Evolutionary conservation across 805 yeast genomes (phyloP).

Genomic region (Dipodascopsis uninucleata): DNA sequence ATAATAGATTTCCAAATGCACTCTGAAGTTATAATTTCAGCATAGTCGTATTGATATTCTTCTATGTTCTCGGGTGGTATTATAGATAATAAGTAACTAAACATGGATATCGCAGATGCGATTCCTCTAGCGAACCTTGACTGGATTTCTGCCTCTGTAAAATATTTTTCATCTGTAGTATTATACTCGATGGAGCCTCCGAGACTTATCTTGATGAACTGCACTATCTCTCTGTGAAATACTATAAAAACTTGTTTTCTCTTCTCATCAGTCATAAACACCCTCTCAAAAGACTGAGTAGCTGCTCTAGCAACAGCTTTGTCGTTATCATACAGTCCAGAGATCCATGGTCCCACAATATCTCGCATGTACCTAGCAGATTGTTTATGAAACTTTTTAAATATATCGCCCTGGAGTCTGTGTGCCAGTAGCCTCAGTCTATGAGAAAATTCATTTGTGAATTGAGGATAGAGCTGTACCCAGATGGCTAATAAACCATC

Average conservation of each 20-base stretch:
- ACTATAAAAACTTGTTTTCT: conserved; percentile 58
- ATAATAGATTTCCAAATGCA: conserved; percentile 20
- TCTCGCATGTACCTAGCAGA: conserved; percentile 66
- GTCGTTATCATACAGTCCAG: conserved; percentile 71
- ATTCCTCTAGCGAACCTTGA: conserved; percentile 15
- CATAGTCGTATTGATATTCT: conserved; percentile 19
- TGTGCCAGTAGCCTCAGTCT: conserved; percentile 61
- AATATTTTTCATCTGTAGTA: conserved; percentile 19
- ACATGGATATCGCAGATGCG: conserved; percentile 15
- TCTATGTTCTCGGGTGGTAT: conserved; percentile 15
- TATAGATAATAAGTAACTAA: conserved; percentile 7
- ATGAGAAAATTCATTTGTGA: conserved; percentile 68
- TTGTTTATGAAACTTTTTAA: conserved; percentile 49
- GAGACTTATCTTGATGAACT: conserved; percentile 43
- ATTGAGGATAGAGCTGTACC: conserved; percentile 75
- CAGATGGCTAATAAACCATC: conserved; percentile 61
- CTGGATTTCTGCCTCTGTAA: conserved; percentile 16
- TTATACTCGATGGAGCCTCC: neutral
- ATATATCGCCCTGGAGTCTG: conserved; percentile 56
- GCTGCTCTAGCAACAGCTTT: conserved; percentile 54
- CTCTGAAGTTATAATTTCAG: conserved; percentile 19
- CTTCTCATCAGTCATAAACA: conserved; percentile 56
- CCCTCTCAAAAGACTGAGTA: conserved; percentile 43
- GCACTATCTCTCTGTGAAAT: conserved; percentile 54
- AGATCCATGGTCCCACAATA: conserved; percentile 67